Conservation (phyloP, 2,329 filamentous ascomycete species). For the Hypomyces rosellus region DNA sequence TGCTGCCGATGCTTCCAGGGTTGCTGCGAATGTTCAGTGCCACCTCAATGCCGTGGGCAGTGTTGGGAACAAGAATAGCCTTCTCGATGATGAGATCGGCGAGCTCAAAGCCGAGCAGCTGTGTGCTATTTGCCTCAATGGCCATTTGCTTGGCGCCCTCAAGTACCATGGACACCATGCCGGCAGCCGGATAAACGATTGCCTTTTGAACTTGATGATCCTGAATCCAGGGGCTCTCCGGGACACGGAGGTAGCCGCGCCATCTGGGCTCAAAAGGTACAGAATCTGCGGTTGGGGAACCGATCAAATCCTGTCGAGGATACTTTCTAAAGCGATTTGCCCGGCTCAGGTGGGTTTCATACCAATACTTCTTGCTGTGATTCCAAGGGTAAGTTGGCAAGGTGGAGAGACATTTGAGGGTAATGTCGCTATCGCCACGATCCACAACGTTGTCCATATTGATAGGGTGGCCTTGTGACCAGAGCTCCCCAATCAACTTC, state of each 20-base stretch:
- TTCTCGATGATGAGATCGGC: slow-evolving; percentile 40
- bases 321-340: slow-evolving; percentile 38
- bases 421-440: slow-evolving; percentile 10
- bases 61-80: slow-evolving; percentile 45
- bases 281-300: slow-evolving; percentile 37
- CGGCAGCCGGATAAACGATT: slow-evolving; percentile 45
- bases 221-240: slow-evolving; percentile 46
- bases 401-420: slow-evolving; percentile 33
- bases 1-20: background rate
- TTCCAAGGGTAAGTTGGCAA: slow-evolving; percentile 52
- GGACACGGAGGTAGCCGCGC: slow-evolving; percentile 42
- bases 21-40: slow-evolving; percentile 37
- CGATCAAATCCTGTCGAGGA: slow-evolving; percentile 46
- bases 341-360: slow-evolving; percentile 42
- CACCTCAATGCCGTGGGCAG: slow-evolving; percentile 43
- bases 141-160: slow-evolving; percentile 40
- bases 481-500: slow-evolving; percentile 28
- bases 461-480: slow-evolving; percentile 28
- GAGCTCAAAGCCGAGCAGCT: slow-evolving; percentile 36
- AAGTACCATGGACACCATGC: slow-evolving; percentile 43
- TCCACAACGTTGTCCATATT: slow-evolving; percentile 26
- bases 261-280: slow-evolving; percentile 41
- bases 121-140: slow-evolving; percentile 12
- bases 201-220: slow-evolving; percentile 47
- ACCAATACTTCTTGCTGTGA: slow-evolving; percentile 46